Percentiles rank a stretch among this genome's conserved stretches.
Conservation (phyloP, 306 rosid genomes). For the Cucurbita maxima region DNA sequence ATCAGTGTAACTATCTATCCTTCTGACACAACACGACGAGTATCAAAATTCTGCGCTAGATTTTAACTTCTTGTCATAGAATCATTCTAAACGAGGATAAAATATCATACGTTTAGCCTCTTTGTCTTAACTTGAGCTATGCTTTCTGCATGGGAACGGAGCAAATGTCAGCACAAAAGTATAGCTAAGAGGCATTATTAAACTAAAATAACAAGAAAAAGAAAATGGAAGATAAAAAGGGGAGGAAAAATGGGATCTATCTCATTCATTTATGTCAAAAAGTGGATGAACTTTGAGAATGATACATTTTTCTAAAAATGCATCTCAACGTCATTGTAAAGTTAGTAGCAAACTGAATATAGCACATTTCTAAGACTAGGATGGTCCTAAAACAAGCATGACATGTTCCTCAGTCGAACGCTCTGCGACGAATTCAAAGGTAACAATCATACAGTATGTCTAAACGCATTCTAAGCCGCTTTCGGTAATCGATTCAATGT, state of each 20-base stretch:
- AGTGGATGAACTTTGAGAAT: not conserved
- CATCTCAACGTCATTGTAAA: not conserved
- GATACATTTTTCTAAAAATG: not conserved
- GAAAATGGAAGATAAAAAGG: not conserved
- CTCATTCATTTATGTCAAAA: not conserved
- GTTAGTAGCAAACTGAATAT: conserved; percentile 1
- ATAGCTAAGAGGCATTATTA: not conserved
- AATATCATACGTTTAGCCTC: not conserved
- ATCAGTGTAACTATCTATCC: no score
- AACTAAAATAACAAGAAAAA: not conserved
- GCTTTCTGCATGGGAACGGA: no score
- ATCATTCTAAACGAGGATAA: not conserved
- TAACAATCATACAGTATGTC: conserved; percentile 15
- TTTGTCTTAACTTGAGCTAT: no score
- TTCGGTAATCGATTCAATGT: conserved; percentile 39
- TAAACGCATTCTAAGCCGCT: conserved; percentile 36
- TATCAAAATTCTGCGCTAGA: no score
- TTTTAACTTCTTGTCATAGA: no score
- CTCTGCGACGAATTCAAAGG: conserved; percentile 8
- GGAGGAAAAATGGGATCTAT: not conserved
- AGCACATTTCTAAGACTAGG: not conserved
- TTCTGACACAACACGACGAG: no score
- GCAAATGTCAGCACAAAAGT: not conserved
- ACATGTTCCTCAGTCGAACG: not conserved
- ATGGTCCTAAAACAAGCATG: conserved; percentile 13